These are phyloP conservation scores for Exophiala alcalophila DNA, from an alignment of 2,329 filamentous ascomycete genomes.

Conservation along the genomic window DNA sequence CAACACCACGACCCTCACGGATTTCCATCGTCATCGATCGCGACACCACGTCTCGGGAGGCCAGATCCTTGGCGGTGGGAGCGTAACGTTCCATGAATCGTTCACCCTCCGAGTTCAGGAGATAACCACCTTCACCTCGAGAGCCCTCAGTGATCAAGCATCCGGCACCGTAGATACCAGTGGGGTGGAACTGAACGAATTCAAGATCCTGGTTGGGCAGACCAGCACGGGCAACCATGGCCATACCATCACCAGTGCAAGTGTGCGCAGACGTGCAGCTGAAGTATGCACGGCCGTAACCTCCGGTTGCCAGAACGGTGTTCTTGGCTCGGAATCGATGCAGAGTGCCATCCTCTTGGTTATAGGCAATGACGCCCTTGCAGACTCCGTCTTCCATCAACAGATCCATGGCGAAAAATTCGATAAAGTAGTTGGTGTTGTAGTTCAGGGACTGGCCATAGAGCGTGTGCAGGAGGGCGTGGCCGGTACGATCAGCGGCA, in stretches of 20 bases:
- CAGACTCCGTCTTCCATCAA: constrained; percentile 98
- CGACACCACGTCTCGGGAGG: constrained; percentile 91
- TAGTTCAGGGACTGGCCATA: constrained; percentile 95
- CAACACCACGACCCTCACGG: constrained; percentile 93
- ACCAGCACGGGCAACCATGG: constrained; percentile 96
- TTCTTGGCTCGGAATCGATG: constrained; percentile 96
- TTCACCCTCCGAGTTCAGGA: constrained; percentile 96
- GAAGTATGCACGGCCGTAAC: constrained; percentile 98
- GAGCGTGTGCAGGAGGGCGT: constrained; percentile 95
- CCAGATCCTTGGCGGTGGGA: constrained; percentile 95
- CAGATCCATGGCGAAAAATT: constrained; percentile 95
- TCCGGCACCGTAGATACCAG: constrained; percentile 96
- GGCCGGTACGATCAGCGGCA: constrained; percentile 92
- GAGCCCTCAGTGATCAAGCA: constrained; percentile 97
- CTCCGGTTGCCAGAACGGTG: constrained; percentile 94
- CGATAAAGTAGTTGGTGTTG: constrained; percentile 99
- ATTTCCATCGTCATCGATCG: constrained; percentile 99
- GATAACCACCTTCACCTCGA: constrained; percentile 95
- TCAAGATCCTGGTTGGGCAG: constrained; percentile 98
- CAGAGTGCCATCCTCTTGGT: constrained; percentile 96
- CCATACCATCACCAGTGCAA: constrained; percentile 98
- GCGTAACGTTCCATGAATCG: constrained; percentile 99
- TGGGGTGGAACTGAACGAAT: constrained; percentile 99
- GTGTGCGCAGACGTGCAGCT: constrained; percentile 97
- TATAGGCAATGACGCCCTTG: constrained; percentile 94